These are phyloP conservation scores for Daldinia childiae DNA, from an alignment of 495 filamentous ascomycete genomes.

Conservation along the genomic window DNA sequence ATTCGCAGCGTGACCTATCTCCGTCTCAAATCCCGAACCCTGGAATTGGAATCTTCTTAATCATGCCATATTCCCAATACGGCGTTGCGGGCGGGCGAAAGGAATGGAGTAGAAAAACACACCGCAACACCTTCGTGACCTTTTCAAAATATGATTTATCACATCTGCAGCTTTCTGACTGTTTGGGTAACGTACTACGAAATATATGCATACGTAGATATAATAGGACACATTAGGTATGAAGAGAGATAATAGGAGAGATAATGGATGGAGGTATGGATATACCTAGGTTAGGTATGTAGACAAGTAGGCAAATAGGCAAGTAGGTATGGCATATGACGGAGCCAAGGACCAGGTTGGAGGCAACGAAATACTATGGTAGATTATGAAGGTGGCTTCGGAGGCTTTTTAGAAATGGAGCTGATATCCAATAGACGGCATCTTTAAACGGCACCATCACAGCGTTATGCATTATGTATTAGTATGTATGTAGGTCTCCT, in stretches of 20 bases:
- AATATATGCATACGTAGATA: background rate
- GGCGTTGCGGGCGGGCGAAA: conserved; percentile 27
- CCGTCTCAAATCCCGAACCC: conserved; percentile 24
- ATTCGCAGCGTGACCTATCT: conserved; percentile 11
- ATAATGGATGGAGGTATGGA: background rate
- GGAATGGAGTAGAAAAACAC: conserved; percentile 22
- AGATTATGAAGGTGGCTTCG: conserved; percentile 9
- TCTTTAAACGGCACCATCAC: background rate
- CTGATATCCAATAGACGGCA: conserved; percentile 19
- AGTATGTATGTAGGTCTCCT: conserved; percentile 5
- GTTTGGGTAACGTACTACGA: conserved; percentile 11
- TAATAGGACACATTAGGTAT: background rate
- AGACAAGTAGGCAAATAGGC: no score
- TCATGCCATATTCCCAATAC: conserved; percentile 35
- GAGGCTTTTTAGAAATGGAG: conserved; percentile 19
- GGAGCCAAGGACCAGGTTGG: conserved; percentile 40
- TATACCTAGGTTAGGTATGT: no score
- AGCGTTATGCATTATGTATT: background rate
- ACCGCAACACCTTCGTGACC: conserved; percentile 22
- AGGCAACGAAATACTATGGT: conserved; percentile 17
- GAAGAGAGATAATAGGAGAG: background rate
- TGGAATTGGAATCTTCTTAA: conserved; percentile 31
- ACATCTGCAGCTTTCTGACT: conserved; percentile 27
- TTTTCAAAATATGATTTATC: conserved; percentile 28
- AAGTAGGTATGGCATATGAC: conserved; percentile 1